phyloP scores from a whole-genome alignment of 139 green algal species.

The Chlorella sp. region DNA sequence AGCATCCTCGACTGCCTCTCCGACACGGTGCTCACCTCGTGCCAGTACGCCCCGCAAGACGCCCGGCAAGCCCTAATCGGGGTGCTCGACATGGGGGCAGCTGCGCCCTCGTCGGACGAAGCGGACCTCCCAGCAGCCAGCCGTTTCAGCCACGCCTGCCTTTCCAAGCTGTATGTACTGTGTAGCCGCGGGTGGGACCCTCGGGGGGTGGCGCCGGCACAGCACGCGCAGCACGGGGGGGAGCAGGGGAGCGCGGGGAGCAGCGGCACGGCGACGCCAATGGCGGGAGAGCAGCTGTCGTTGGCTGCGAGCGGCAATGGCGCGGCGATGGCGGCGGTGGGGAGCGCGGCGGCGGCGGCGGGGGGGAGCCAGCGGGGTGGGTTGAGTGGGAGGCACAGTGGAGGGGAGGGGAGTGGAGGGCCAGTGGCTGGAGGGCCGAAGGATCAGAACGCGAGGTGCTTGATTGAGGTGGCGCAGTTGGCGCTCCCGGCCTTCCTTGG shows the following conservation, averaged over 20 bases:
- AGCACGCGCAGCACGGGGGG: not conserved
- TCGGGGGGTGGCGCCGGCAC: not conserved
- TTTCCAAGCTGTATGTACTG: slow-evolving; percentile 79
- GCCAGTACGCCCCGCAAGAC: slow-evolving; percentile 38
- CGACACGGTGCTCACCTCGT: slow-evolving; percentile 57
- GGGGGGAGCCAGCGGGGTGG: not conserved
- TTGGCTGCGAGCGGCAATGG: not conserved
- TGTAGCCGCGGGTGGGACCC: slow-evolving; percentile 52
- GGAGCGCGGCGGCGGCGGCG: not conserved
- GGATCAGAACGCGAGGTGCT: slow-evolving; percentile 13
- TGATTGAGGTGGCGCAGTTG: slow-evolving; percentile 54
- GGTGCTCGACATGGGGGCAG: slow-evolving; percentile 41
- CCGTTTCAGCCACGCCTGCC: slow-evolving; percentile 69
- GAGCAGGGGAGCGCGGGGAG: not conserved
- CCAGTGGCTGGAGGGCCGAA: not conserved
- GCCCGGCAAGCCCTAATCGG: slow-evolving; percentile 38
- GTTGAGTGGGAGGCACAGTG: not conserved
- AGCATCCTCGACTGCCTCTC: slow-evolving; percentile 69
- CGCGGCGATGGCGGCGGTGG: not conserved
- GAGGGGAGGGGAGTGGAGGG: not conserved
- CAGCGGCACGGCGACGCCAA: not conserved
- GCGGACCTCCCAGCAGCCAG: slow-evolving; percentile 15
- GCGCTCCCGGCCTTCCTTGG: slow-evolving; percentile 67
- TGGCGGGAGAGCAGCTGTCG: not conserved
- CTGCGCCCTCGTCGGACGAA: slow-evolving; percentile 8